A percentile compares a stretch with the other conserved stretches of the same genome.
Evolutionary conservation across 2,329 filamentous ascomycete species (phyloP).

Genomic region (Erysiphe neolycopersici): DNA sequence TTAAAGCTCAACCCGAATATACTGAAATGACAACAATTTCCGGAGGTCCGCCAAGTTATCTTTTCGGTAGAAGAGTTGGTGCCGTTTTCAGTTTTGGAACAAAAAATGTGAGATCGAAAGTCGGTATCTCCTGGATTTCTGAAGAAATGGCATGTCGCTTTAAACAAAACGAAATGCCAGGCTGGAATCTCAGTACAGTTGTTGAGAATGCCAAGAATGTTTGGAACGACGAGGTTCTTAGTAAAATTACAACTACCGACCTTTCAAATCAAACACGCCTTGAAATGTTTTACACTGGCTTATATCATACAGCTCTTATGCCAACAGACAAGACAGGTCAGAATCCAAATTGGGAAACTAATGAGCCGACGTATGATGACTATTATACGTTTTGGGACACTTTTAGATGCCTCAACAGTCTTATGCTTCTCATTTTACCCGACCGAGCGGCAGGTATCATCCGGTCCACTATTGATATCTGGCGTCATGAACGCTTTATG

Average conservation of each 20-base stretch:
- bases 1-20: slow-evolving; percentile 1
- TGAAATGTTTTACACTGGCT: slow-evolving; percentile 34
- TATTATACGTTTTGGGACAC: slow-evolving; percentile 40
- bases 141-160: slow-evolving; percentile 22
- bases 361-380: slow-evolving; percentile 44
- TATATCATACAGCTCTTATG: slow-evolving; percentile 38
- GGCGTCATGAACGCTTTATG: slow-evolving; percentile 34
- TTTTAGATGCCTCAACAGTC: slow-evolving; percentile 32
- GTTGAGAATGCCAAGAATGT: slow-evolving; percentile 20
- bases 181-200: slow-evolving; percentile 17
- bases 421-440: slow-evolving; percentile 38
- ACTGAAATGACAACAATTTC: background rate
- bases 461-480: slow-evolving; percentile 41
- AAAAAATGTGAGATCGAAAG: slow-evolving; percentile 19
- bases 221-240: slow-evolving; percentile 36
- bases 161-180: slow-evolving; percentile 19
- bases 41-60: background rate
- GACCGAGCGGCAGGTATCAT: slow-evolving; percentile 34
- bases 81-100: slow-evolving; percentile 18
- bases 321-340: slow-evolving; percentile 45
- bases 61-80: slow-evolving; percentile 2
- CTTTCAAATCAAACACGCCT: slow-evolving; percentile 28
- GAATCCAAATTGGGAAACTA: slow-evolving; percentile 35
- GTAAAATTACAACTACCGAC: slow-evolving; percentile 30
- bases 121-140: slow-evolving; percentile 24